A percentile compares a stretch with the other conserved stretches of the same genome.
Conservation (phyloP, 2,329 filamentous ascomycete species). For the Sphaerulina vaccinii region DNA sequence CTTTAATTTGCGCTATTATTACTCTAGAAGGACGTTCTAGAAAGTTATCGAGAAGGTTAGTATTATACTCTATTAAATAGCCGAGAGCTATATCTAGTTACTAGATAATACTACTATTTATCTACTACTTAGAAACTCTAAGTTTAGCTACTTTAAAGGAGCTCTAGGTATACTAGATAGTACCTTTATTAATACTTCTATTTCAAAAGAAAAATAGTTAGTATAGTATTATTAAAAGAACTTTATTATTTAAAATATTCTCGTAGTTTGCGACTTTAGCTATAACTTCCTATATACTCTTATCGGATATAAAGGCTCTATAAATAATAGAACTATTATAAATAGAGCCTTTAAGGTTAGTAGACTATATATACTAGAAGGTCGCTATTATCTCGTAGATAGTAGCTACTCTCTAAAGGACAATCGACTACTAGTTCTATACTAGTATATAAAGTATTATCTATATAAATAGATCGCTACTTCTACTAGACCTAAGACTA, state of each 20-base stretch:
- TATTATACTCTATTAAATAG: background rate
- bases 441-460: background rate
- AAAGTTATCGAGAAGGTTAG: background rate
- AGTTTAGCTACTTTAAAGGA: background rate
- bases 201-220: background rate
- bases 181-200: background rate
- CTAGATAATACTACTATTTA: background rate
- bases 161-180: background rate
- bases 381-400: background rate
- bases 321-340: background rate
- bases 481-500: background rate
- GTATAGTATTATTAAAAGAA: background rate
- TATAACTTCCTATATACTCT: background rate
- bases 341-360: background rate
- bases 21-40: background rate
- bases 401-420: background rate
- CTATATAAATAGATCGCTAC: background rate
- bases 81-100: background rate
- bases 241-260: background rate
- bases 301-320: background rate
- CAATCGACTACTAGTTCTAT: background rate
- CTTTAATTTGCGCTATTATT: background rate
- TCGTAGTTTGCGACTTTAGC: background rate
- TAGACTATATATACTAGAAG: background rate
- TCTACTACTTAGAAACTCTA: background rate